Evolutionary conservation across 2,329 filamentous ascomycete genomes (phyloP).

Genomic region (Exophiala sp.): DNA sequence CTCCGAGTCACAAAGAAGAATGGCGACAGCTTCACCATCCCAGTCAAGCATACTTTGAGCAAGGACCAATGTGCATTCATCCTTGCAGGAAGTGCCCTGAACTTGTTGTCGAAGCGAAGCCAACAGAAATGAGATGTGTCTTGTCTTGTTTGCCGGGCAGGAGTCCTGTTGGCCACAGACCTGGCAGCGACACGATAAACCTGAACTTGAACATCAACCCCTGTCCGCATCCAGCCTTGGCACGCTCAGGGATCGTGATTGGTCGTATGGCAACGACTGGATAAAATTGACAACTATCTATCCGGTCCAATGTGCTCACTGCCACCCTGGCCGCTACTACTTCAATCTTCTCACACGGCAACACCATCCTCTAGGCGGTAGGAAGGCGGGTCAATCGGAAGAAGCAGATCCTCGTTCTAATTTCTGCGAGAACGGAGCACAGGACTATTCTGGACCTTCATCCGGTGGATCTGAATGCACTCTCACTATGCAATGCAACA

Average conservation of each 20-base stretch:
- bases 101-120: conserved; percentile 61
- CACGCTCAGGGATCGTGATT: conserved; percentile 5
- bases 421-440: background rate
- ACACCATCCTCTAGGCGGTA: background rate
- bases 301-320: conserved; percentile 8
- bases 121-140: conserved; percentile 12
- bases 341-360: background rate
- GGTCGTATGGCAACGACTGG: background rate
- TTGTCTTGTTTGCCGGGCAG: background rate
- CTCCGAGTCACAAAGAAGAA: conserved; percentile 59
- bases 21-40: conserved; percentile 63
- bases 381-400: background rate
- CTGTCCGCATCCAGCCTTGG: conserved; percentile 5
- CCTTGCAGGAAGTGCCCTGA: conserved; percentile 86
- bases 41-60: conserved; percentile 81
- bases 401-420: background rate
- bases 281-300: conserved; percentile 11
- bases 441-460: background rate
- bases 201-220: background rate
- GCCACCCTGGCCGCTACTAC: conserved; percentile 3
- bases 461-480: background rate
- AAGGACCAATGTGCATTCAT: conserved; percentile 89
- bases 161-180: background rate
- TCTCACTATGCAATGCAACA: background rate
- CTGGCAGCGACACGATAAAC: background rate